These are phyloP conservation scores for Amanita jacksonii DNA, from an alignment of 768 basidiomycete genomes.

Conservation along the genomic window DNA sequence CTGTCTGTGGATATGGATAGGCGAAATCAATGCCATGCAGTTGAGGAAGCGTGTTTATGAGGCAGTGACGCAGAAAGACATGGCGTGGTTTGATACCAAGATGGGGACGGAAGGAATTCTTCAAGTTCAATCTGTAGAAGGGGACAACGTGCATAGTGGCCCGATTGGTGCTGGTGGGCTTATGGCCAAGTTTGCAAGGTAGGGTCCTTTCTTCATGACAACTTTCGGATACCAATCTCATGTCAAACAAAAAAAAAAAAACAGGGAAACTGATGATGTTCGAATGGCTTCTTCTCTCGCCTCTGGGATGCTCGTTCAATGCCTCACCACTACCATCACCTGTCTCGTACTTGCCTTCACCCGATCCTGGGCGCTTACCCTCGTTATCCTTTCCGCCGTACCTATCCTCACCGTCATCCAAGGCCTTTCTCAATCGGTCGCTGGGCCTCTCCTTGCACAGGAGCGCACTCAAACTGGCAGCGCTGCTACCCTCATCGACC, in stretches of 20 bases:
- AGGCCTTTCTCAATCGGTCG: conserved; percentile 59
- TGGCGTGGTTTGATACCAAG: conserved; percentile 88
- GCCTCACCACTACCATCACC: conserved; percentile 69
- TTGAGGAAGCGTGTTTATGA: conserved; percentile 61
- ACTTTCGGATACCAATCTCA: neutral
- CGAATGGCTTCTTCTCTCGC: conserved; percentile 77
- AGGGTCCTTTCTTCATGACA: conserved; percentile 9
- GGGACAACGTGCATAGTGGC: conserved; percentile 26
- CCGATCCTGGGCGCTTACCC: conserved; percentile 74
- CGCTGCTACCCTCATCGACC: conserved; percentile 76
- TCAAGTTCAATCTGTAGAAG: conserved; percentile 25
- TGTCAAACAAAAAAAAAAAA: too few species aligned
- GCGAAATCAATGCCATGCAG: conserved; percentile 67
- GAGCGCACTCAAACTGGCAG: conserved; percentile 61
- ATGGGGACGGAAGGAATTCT: conserved; percentile 50
- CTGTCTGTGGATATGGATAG: conserved; percentile 79
- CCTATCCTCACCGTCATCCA: conserved; percentile 77
- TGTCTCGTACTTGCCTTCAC: conserved; percentile 76
- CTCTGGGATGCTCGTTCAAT: conserved; percentile 69
- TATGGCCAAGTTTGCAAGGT: conserved; percentile 91
- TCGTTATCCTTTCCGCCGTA: conserved; percentile 87
- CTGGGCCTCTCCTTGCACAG: conserved; percentile 51
- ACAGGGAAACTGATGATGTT: conserved; percentile 91
- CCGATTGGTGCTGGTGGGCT: conserved; percentile 78
- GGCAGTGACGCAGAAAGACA: conserved; percentile 57